Evolutionary conservation across 768 basidiomycete species (phyloP), one percentile per base, ranked within the genome.

Genomic region (Pluteus cervinus): DNA sequence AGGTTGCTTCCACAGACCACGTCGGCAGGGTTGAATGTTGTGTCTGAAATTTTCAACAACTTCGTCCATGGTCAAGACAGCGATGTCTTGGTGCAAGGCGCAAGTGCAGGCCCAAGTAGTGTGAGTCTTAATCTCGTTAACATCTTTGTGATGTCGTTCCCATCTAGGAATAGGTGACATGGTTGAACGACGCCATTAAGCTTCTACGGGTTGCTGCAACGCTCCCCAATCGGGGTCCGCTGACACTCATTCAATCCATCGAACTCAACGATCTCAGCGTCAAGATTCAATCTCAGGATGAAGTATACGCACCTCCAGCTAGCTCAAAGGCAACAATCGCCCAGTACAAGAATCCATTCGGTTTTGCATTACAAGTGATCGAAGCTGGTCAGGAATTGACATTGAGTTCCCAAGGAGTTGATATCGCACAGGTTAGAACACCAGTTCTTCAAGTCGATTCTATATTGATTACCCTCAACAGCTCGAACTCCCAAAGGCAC

Each of bases 101-200:
- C 69, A 22, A 68, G 69, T 39, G 79, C 77, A 4, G 76, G 76
- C 10, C 65, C 79, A 72, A 43, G 81, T 83, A 49, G 30, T 29
- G 9, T 17, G 20, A 5, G 7, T 14, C n/a, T n/a, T n/a, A n/a
- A n/a, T n/a, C n/a, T n/a, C n/a, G n/a, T n/a, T n/a, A n/a, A n/a
- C n/a, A n/a, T n/a, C n/a, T n/a, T n/a, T 33, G 69, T 49, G 24
- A 22, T 28, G n/a, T 39, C 30, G 34, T 37, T 35, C 37, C 25
- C 29, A 17, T 16, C 42, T 14, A 24, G n/a, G 14, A 6, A 7
- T 40, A 81, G 79, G 79, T 79, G 9, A 70, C 74, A 4, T 86
- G 83, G 84, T 60, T 86, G 16, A 82, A 84, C 47, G 70, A 77
- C 33, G 84, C 73, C 17, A 83, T 86, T 52, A 73, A 79, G 56